Conservation (phyloP, 805 yeast genomes). For the Torulaspora quercuum region DNA sequence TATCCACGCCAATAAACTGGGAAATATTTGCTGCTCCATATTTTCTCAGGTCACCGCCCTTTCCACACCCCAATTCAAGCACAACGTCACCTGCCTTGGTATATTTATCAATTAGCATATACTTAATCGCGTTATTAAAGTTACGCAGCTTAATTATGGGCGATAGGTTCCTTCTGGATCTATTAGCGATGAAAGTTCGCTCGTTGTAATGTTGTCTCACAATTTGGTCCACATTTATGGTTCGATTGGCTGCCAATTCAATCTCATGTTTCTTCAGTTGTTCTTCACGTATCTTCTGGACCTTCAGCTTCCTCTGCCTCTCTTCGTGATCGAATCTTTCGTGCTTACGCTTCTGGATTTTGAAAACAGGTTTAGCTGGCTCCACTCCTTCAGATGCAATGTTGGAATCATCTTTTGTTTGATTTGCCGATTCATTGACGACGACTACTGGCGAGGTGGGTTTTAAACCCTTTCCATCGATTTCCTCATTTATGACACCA, state of each 20-base stretch:
- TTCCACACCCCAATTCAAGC: constrained; percentile 92
- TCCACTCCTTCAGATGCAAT: constrained; percentile 7
- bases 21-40: constrained; percentile 72
- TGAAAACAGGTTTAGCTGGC: constrained; percentile 15
- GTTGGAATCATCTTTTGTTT: constrained; percentile 17
- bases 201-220: constrained; percentile 85
- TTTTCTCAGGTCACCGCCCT: constrained; percentile 94
- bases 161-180: constrained; percentile 62
- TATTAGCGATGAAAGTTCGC: constrained; percentile 65
- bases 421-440: constrained; percentile 17
- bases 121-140: constrained; percentile 89
- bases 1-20: constrained; percentile 86
- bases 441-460: constrained; percentile 9
- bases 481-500: constrained; percentile 19
- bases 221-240: constrained; percentile 54
- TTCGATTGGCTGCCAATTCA: constrained; percentile 36
- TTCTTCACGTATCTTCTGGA: constrained; percentile 34
- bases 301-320: constrained; percentile 32
- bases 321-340: constrained; percentile 34
- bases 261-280: constrained; percentile 37
- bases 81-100: constrained; percentile 54
- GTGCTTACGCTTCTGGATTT: constrained; percentile 30
- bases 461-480: constrained; percentile 8
- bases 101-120: constrained; percentile 72
- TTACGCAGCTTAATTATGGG: constrained; percentile 82